Evolutionary conservation across 2,329 filamentous ascomycete genomes (phyloP).

Genomic region (Pseudonectria buxi): DNA sequence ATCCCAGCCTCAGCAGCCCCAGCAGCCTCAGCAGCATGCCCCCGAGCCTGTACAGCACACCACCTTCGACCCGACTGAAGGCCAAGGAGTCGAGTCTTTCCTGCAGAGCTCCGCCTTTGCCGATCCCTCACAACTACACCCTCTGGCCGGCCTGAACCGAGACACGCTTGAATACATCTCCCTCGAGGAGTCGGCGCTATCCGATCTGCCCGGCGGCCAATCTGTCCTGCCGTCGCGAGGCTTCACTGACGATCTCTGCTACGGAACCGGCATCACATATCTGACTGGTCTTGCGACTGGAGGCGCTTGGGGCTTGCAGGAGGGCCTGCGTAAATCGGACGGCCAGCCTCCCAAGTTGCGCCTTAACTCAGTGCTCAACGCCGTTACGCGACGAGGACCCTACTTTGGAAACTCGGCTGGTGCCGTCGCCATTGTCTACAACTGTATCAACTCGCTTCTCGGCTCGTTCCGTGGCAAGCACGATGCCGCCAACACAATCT

Average conservation of each 20-base stretch:
- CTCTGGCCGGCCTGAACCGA: slow-evolving; percentile 86
- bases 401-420: slow-evolving; percentile 95
- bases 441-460: slow-evolving; percentile 80
- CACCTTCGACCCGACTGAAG: slow-evolving; percentile 64
- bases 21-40: slow-evolving; percentile 25
- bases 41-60: slow-evolving; percentile 43
- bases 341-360: slow-evolving; percentile 79
- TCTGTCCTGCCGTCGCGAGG: slow-evolving; percentile 90
- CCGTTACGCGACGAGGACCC: slow-evolving; percentile 83
- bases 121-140: slow-evolving; percentile 85
- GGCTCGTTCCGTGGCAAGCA: slow-evolving; percentile 77
- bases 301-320: slow-evolving; percentile 85
- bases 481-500: slow-evolving; percentile 81
- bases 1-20: slow-evolving; percentile 35
- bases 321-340: slow-evolving; percentile 76
- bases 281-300: slow-evolving; percentile 78
- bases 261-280: slow-evolving; percentile 93
- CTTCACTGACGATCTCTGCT: slow-evolving; percentile 97
- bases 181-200: slow-evolving; percentile 85
- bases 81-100: slow-evolving; percentile 81
- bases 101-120: slow-evolving; percentile 68
- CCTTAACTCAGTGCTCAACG: slow-evolving; percentile 91
- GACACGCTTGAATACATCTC: slow-evolving; percentile 91
- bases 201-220: slow-evolving; percentile 76
- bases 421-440: slow-evolving; percentile 94